Evolutionary conservation across 257 asterid genomes (phyloP).

Genomic region (Plantago ovata): DNA sequence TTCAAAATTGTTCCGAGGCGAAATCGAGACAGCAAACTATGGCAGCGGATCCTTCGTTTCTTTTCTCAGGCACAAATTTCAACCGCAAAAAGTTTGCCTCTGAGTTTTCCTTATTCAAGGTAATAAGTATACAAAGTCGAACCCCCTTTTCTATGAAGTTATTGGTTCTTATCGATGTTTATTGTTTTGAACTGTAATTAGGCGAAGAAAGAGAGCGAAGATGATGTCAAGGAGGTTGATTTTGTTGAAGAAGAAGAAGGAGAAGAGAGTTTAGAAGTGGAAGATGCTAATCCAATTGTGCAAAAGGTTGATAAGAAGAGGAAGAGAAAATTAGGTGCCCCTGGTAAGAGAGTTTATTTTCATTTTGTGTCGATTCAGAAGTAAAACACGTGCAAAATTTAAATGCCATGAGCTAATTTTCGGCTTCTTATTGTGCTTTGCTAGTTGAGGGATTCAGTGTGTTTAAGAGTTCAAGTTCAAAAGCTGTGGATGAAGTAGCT

Average conservation of each 20-base stretch:
- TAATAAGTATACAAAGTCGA: slow-evolving; percentile 11
- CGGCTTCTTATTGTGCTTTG: slow-evolving; percentile 7
- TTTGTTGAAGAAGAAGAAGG: too few relatives aligned
- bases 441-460: slow-evolving; percentile 63
- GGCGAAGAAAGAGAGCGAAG: slow-evolving; percentile 44
- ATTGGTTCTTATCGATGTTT: neutral
- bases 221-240: slow-evolving; percentile 26
- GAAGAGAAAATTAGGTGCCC: slow-evolving; percentile 50
- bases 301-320: slow-evolving; percentile 58
- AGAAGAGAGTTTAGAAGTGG: slow-evolving; percentile 24
- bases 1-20: too few relatives aligned
- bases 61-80: slow-evolving; percentile 69
- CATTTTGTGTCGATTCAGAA: too few relatives aligned
- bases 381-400: slow-evolving; percentile 1
- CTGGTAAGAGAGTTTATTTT: slow-evolving; percentile 36
- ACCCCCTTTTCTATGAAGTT: neutral
- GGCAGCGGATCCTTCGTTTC: slow-evolving; percentile 63
- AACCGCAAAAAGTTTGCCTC: slow-evolving; percentile 60
- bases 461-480: slow-evolving; percentile 53
- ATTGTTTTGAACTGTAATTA: slow-evolving; percentile 20
- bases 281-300: slow-evolving; percentile 17
- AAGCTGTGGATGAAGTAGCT: slow-evolving; percentile 32
- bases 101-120: slow-evolving; percentile 72
- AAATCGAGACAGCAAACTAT: slow-evolving; percentile 1
- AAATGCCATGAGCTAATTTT: slow-evolving; percentile 9